Evolutionary conservation across 2,329 filamentous ascomycete species (phyloP).

Genomic region (Colletotrichum sp.): DNA sequence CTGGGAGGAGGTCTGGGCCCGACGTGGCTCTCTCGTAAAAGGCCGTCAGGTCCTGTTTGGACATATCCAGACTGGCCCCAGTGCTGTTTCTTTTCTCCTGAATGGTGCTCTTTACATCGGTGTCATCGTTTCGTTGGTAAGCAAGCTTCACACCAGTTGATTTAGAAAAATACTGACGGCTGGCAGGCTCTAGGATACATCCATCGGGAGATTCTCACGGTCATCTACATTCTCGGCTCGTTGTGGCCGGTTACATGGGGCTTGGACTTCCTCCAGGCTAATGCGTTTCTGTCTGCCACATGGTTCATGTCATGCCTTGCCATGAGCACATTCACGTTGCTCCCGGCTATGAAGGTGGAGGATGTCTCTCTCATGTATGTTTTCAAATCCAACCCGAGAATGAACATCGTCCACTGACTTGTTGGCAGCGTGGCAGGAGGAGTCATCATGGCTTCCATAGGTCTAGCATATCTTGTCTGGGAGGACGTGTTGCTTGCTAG

Average conservation of each 20-base stretch:
- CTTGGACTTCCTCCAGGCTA: constrained; percentile 69
- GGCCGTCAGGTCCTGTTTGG: constrained; percentile 74
- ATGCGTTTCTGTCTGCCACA: constrained; percentile 66
- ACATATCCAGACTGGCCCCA: constrained; percentile 66
- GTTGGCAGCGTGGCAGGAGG: constrained; percentile 72
- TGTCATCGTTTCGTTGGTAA: constrained; percentile 79
- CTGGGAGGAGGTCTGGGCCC: constrained; percentile 93
- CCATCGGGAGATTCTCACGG: constrained; percentile 83
- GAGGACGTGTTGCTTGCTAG: constrained; percentile 59
- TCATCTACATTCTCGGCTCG: constrained; percentile 76
- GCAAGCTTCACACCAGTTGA: constrained; percentile 26
- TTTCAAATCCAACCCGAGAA: neutral
- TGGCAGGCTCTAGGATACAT: constrained; percentile 90
- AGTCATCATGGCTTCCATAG: constrained; percentile 76
- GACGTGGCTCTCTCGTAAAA: constrained; percentile 70
- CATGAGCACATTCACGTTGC: constrained; percentile 90
- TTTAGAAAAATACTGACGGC: constrained; percentile 20
- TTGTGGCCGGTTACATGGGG: constrained; percentile 84
- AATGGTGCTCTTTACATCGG: constrained; percentile 73
- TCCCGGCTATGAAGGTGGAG: constrained; percentile 87
- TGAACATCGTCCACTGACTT: constrained; percentile 23
- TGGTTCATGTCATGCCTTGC: constrained; percentile 80
- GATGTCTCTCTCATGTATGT: constrained; percentile 75
- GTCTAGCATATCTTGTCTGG: constrained; percentile 79
- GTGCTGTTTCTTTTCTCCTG: constrained; percentile 63